Conservation (phyloP, 306 rosid genomes). For the Pachyrhizus erosus region DNA sequence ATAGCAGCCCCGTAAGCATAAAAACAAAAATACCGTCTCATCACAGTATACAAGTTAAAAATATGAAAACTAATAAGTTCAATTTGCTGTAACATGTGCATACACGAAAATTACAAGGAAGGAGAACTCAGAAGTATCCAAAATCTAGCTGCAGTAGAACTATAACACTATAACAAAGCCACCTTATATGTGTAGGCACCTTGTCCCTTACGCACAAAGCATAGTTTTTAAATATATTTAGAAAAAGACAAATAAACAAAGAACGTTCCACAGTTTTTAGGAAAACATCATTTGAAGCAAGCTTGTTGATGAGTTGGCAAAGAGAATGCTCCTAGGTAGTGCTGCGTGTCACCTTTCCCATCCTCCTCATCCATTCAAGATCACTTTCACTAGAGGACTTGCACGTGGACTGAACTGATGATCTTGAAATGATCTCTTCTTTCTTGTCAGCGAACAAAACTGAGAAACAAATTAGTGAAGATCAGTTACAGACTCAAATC, state of each 20-base stretch:
- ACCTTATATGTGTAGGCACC: not conserved
- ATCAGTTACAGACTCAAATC: too few species aligned
- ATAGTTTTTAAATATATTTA: not conserved
- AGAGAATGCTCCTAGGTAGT: slow-evolving; percentile 12
- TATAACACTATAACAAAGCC: not conserved
- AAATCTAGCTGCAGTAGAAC: not conserved
- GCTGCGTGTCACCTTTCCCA: slow-evolving; percentile 29
- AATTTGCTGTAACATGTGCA: slow-evolving; percentile 12
- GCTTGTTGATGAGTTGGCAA: slow-evolving; percentile 16
- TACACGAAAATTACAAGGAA: slow-evolving; percentile 10
- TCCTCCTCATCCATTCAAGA: not conserved
- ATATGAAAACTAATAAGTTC: not conserved
- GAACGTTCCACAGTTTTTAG: not conserved
- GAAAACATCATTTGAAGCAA: not conserved
- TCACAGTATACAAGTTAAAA: slow-evolving; percentile 7
- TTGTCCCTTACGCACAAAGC: not conserved
- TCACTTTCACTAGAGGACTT: not conserved
- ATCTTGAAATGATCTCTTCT: not conserved
- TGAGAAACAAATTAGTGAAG: too few species aligned
- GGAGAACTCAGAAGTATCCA: slow-evolving; percentile 17
- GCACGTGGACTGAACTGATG: slow-evolving; percentile 25
- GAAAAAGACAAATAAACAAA: not conserved
- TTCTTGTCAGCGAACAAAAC: not conserved
- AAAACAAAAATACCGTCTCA: not conserved
- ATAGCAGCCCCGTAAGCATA: not conserved